Evolutionary conservation across 2,329 filamentous ascomycete genomes (phyloP), one percentile per base, ranked within the genome.

Genomic region (Nothophoma quercina): DNA sequence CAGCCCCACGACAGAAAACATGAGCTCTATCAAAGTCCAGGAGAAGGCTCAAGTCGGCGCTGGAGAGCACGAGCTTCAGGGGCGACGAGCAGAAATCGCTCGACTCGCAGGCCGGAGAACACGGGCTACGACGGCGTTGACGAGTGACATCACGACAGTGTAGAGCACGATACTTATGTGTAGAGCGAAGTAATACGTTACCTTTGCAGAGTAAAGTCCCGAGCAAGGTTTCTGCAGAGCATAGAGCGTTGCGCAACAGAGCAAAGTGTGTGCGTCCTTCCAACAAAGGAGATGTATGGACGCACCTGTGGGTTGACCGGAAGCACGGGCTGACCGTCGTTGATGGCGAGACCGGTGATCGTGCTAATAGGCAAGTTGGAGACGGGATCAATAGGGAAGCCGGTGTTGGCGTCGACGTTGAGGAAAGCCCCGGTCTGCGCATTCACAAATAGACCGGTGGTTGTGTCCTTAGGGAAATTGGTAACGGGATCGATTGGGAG

Each of bases 291-390:
- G 23, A 45, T 21, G 15, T 8, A 15, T 43, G 16, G 6, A 45
- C 41, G 30, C 15, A 45, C 41, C 41, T 43, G 29, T 21, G 21
- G 29, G 12, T n/a, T n/a, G n/a, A n/a, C n/a, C n/a, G n/a, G n/a
- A n/a, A n/a, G n/a, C n/a, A n/a, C n/a, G n/a, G n/a, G n/a, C n/a
- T n/a, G n/a, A n/a, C n/a, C n/a, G n/a, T n/a, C n/a, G n/a, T 22
- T 18, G 13, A 41, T 30, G 7, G 38, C 38, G 9, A 30, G 6
- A 22, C 25, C 7, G 16, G n/a, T n/a, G n/a, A n/a, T n/a, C n/a
- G n/a, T n/a, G n/a, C n/a, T n/a, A n/a, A n/a, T n/a, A n/a, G n/a
- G 34, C 3, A 47, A 21, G 5, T 21, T 29, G 4, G 29, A 16
- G 16, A 41, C 16, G 29, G 45, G 38, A 9, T 36, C 42, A 16